These are phyloP conservation scores for Adansonia gregorii DNA, from an alignment of 441 rosid species.

Conservation along the genomic window DNA sequence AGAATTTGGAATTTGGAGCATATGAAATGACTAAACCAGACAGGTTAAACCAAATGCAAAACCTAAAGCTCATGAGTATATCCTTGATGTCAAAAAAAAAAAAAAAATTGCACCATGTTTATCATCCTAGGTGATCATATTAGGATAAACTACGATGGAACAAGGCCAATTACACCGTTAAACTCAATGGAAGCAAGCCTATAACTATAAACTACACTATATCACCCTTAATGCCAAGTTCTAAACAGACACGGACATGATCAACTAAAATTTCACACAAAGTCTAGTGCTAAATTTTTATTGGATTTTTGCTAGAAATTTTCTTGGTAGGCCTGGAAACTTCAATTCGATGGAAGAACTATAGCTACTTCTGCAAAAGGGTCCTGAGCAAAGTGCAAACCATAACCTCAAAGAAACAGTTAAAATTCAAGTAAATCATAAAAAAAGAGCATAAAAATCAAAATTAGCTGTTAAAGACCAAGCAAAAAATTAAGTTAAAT, in stretches of 20 bases:
- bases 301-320: not conserved
- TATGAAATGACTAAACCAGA: not conserved
- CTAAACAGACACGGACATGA: not conserved
- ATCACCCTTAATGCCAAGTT: not conserved
- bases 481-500: not conserved
- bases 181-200: not conserved
- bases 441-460: not conserved
- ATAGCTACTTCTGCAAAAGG: not conserved
- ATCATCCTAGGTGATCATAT: not conserved
- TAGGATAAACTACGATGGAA: not conserved
- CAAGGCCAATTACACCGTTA: not conserved
- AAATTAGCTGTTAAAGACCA: not conserved
- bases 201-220: not conserved
- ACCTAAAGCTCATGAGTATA: not conserved
- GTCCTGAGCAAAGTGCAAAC: not conserved
- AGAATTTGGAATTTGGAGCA: constrained; percentile 6
- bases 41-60: not conserved
- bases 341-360: not conserved
- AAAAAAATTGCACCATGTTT: not conserved
- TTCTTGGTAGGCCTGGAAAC: not conserved
- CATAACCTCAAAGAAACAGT: not conserved
- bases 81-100: not conserved
- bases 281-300: not conserved
- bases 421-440: not conserved
- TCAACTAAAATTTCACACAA: not conserved